A percentile compares a stretch with the other conserved stretches of the same genome.
Evolutionary conservation across 345 rosid species (phyloP).

Genomic region (Gossypium ekmanianum): DNA sequence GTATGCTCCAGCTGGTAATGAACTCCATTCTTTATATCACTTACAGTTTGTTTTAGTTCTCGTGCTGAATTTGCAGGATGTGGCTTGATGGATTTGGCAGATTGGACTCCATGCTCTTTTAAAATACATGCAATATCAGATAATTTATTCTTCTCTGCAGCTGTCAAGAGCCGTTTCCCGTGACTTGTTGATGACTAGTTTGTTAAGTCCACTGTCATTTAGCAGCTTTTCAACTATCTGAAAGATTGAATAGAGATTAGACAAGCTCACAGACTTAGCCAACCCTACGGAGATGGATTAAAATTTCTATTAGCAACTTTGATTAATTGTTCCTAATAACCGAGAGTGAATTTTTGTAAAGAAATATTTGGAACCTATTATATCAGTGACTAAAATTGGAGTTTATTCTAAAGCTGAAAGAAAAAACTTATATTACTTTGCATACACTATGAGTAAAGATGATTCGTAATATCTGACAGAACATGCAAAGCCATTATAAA

Average conservation of each 20-base stretch:
- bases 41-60: slow-evolving; percentile 77
- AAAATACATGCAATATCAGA: slow-evolving; percentile 45
- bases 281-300: neutral
- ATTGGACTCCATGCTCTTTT: slow-evolving; percentile 57
- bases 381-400: neutral
- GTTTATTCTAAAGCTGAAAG: neutral
- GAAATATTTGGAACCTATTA: neutral
- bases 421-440: neutral
- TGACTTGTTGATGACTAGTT: slow-evolving; percentile 48
- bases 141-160: slow-evolving; percentile 33
- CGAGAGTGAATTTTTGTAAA: neutral
- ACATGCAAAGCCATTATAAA: slow-evolving; percentile 3
- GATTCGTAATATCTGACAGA: neutral
- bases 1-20: slow-evolving; percentile 78
- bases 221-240: slow-evolving; percentile 60
- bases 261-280: neutral
- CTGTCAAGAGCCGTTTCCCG: slow-evolving; percentile 41
- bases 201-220: slow-evolving; percentile 40
- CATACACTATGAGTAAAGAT: neutral
- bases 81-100: slow-evolving; percentile 59
- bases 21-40: slow-evolving; percentile 84
- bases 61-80: slow-evolving; percentile 36
- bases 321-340: neutral
- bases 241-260: slow-evolving; percentile 23
- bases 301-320: slow-evolving; percentile 1